Percentiles rank a stretch among this genome's conserved stretches.
Conservation (phyloP, 345 rosid genomes). For the Pugionium dolabratum region DNA sequence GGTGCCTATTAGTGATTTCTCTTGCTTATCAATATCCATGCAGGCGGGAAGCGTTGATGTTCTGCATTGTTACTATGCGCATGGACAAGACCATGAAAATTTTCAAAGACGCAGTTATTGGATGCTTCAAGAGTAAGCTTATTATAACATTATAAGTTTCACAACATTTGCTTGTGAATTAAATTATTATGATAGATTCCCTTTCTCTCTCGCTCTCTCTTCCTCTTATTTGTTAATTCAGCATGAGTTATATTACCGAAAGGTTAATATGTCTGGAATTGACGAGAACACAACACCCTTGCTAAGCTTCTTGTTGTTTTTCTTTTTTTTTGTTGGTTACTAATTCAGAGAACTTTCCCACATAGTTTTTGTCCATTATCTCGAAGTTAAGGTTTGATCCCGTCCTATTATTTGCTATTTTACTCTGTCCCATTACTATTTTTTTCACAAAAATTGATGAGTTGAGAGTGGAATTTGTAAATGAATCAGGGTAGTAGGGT, state of each 20-base stretch:
- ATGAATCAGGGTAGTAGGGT: constrained; percentile 60
- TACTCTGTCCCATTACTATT: not conserved
- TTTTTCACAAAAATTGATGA: not conserved
- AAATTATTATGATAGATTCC: not conserved
- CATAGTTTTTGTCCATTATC: constrained; percentile 92
- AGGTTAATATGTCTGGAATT: not conserved
- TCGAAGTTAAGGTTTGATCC: constrained; percentile 72
- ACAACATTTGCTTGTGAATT: constrained; percentile 10
- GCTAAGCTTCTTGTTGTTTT: constrained; percentile 27
- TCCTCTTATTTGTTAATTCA: not conserved
- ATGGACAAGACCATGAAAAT: constrained; percentile 81
- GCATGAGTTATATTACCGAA: not conserved
- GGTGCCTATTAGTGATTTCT: constrained; percentile 10
- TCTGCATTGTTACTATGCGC: constrained; percentile 96
- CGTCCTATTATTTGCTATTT: constrained; percentile 15
- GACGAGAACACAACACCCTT: not conserved
- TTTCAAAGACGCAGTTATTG: constrained; percentile 97
- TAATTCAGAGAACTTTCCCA: constrained; percentile 72
- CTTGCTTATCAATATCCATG: constrained; percentile 27
- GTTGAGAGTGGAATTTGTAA: constrained; percentile 2
- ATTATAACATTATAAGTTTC: not conserved
- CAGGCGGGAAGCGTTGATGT: constrained; percentile 94
- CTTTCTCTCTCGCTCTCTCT: not conserved
- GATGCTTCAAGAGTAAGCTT: constrained; percentile 97
- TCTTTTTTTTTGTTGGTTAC: constrained; percentile 11